These are phyloP conservation scores for Rhodotorula sphaerocarpa DNA, from an alignment of 768 basidiomycete species.

Conservation along the genomic window DNA sequence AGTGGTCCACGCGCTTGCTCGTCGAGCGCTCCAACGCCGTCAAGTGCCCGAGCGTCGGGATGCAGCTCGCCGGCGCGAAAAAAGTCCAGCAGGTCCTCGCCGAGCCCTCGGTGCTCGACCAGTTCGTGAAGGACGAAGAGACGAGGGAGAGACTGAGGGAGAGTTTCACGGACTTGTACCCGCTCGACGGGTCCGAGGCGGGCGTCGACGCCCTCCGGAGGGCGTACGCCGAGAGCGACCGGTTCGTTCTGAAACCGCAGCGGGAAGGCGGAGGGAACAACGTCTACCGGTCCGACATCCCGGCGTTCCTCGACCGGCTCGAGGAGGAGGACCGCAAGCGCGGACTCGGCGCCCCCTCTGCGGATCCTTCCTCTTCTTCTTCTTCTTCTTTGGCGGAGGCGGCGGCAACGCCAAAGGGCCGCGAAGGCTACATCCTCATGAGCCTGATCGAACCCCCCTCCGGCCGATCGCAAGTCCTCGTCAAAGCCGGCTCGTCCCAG, in stretches of 20 bases:
- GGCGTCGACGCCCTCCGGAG: slow-evolving; percentile 50
- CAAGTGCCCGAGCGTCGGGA: slow-evolving; percentile 81
- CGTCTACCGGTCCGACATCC: slow-evolving; percentile 76
- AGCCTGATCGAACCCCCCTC: slow-evolving; percentile 73
- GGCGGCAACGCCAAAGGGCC: slow-evolving; percentile 30
- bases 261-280: slow-evolving; percentile 98
- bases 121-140: slow-evolving; percentile 50
- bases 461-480: slow-evolving; percentile 61
- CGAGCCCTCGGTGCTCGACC: slow-evolving; percentile 62
- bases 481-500: slow-evolving; percentile 58
- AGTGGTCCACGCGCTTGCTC: slow-evolving; percentile 65
- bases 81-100: slow-evolving; percentile 86
- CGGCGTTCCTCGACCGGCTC: slow-evolving; percentile 61
- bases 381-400: no score
- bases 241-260: slow-evolving; percentile 87
- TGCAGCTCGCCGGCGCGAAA: slow-evolving; percentile 93
- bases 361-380: no score
- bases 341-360: no score
- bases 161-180: slow-evolving; percentile 87
- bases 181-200: slow-evolving; percentile 48
- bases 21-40: slow-evolving; percentile 77
- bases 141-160: slow-evolving; percentile 49
- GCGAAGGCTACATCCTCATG: slow-evolving; percentile 92
- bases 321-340: slow-evolving; percentile 42
- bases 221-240: slow-evolving; percentile 51